These are phyloP conservation scores for Agrostemma githago DNA, from an alignment of 148 eudicot species.

Conservation along the genomic window DNA sequence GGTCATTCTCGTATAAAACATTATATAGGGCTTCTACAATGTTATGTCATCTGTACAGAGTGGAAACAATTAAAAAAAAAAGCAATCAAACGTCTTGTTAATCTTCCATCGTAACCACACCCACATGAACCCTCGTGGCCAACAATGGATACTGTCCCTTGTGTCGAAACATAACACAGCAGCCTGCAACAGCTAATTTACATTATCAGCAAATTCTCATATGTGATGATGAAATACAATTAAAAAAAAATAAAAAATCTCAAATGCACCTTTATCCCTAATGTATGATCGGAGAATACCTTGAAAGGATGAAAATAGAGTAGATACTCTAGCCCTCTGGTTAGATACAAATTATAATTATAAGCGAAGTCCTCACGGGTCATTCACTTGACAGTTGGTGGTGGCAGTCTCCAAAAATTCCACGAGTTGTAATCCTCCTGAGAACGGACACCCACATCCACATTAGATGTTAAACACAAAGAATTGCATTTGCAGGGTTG, in stretches of 20 bases:
- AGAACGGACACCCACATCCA: constrained; percentile 22
- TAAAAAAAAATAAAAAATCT: neutral
- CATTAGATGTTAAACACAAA: neutral
- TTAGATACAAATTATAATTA: constrained; percentile 2
- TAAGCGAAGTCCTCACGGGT: neutral
- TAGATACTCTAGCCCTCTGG: neutral
- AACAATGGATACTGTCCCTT: neutral
- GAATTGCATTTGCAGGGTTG: neutral
- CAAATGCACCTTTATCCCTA: neutral
- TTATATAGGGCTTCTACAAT: neutral
- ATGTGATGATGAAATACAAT: neutral
- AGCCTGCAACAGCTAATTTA: constrained; percentile 5
- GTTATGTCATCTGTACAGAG: neutral
- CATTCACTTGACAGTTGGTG: constrained; percentile 32
- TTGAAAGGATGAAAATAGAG: neutral
- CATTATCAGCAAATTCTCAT: neutral
- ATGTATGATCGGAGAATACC: constrained; percentile 1
- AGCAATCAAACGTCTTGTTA: neutral
- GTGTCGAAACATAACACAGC: neutral
- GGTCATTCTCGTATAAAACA: neutral
- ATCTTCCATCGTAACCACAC: constrained; percentile 10
- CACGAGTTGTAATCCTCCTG: constrained; percentile 84
- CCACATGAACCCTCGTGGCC: neutral
- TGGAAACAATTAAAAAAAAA: neutral
- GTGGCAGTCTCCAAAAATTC: constrained; percentile 92